Evolutionary conservation across 1,284 basidiomycete species (phyloP).

Genomic region (Ustilago crameri): DNA sequence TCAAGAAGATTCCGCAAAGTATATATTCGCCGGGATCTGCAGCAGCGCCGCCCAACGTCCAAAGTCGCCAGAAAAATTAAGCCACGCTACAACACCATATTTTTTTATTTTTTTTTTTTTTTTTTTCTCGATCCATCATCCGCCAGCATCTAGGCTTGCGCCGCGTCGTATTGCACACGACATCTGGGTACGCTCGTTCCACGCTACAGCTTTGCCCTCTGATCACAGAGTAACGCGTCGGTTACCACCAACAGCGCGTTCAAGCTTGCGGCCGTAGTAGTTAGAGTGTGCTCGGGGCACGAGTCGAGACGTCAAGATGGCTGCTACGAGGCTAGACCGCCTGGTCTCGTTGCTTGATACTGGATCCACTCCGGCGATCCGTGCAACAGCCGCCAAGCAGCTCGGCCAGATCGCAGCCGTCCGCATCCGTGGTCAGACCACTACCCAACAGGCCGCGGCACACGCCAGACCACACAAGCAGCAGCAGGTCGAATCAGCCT

Average conservation of each 20-base stretch:
- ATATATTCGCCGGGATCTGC: constrained; percentile 38
- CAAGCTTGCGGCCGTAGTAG: too few relatives aligned
- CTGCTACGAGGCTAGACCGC: constrained; percentile 77
- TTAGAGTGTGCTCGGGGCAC: background rate
- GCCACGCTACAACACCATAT: background rate
- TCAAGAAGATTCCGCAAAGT: constrained; percentile 23
- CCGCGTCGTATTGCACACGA: background rate
- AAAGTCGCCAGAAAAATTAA: constrained; percentile 4
- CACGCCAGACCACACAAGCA: constrained; percentile 22
- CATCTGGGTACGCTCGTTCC: background rate
- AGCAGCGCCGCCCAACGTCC: constrained; percentile 7
- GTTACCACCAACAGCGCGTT: too few relatives aligned
- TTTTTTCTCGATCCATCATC: too few relatives aligned
- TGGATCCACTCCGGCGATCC: constrained; percentile 84
- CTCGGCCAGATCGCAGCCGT: constrained; percentile 81
- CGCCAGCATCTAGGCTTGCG: too few relatives aligned
- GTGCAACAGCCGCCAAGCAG: constrained; percentile 90
- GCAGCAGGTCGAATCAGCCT: constrained; percentile 14
- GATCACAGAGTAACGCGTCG: too few relatives aligned
- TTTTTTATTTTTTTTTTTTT: too few relatives aligned
- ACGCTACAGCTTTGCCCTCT: too few relatives aligned
- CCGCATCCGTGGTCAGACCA: constrained; percentile 70
- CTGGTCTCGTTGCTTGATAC: constrained; percentile 89
- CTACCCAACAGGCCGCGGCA: constrained; percentile 32
- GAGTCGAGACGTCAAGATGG: constrained; percentile 15